Conservation (phyloP, 306 rosid genomes). For the Vachellia collinsii region DNA sequence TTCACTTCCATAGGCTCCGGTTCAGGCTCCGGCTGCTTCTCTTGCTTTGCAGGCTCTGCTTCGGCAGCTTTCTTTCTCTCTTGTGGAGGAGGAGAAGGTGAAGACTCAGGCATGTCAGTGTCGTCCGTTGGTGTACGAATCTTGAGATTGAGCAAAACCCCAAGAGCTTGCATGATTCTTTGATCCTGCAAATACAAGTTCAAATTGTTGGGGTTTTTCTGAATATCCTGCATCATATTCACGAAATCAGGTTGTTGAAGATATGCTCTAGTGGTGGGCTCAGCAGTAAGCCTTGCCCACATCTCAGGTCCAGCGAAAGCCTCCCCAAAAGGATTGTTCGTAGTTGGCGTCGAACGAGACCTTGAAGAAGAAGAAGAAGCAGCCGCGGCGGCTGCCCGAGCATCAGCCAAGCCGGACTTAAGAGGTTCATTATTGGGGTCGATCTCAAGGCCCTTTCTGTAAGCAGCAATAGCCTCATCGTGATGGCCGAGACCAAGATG, state of each 20-base stretch:
- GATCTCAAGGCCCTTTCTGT: slow-evolving; percentile 79
- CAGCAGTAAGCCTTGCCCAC: slow-evolving; percentile 96
- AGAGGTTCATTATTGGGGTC: slow-evolving; percentile 83
- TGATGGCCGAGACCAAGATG: slow-evolving; percentile 67
- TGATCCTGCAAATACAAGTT: slow-evolving; percentile 77
- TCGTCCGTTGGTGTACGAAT: slow-evolving; percentile 55
- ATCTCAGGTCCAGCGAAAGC: slow-evolving; percentile 95
- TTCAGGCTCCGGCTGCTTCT: slow-evolving; percentile 49
- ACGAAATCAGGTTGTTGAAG: slow-evolving; percentile 91
- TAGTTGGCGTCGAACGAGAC: slow-evolving; percentile 48
- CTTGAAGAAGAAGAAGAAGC: slow-evolving; percentile 27
- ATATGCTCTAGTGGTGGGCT: slow-evolving; percentile 70
- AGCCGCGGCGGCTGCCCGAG: slow-evolving; percentile 49
- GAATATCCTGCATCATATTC: slow-evolving; percentile 91
- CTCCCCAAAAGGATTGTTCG: slow-evolving; percentile 66
- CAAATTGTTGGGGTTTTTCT: slow-evolving; percentile 66
- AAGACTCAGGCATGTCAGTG: slow-evolving; percentile 61
- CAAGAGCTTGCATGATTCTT: slow-evolving; percentile 89
- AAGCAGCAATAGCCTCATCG: slow-evolving; percentile 69
- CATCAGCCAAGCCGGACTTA: slow-evolving; percentile 77
- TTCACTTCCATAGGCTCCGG: slow-evolving; percentile 63
- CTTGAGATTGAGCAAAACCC: slow-evolving; percentile 85
- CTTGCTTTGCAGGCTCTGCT: slow-evolving; percentile 52
- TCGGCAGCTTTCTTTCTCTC: slow-evolving; percentile 70
- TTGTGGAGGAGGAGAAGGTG: slow-evolving; percentile 33